These are phyloP conservation scores for Trapa incisa DNA, from an alignment of 345 rosid genomes.

Conservation along the genomic window DNA sequence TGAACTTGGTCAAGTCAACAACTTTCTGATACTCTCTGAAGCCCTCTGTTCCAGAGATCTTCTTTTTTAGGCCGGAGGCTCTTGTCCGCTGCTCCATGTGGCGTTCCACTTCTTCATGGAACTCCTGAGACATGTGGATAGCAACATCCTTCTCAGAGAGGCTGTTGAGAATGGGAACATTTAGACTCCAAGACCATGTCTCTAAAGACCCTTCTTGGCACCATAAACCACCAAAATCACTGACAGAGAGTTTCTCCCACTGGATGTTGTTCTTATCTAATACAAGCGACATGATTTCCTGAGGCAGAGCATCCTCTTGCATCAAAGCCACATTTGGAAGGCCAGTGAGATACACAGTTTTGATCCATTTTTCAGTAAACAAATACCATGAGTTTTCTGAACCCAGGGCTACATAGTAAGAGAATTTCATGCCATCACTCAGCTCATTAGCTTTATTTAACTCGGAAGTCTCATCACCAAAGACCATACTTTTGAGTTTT, in stretches of 20 bases:
- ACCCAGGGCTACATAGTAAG: conserved; percentile 74
- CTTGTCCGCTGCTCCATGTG: conserved; percentile 61
- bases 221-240: conserved; percentile 77
- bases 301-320: conserved; percentile 65
- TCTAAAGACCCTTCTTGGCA: conserved; percentile 75
- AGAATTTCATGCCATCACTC: conserved; percentile 26
- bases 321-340: conserved; percentile 63
- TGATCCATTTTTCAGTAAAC: conserved; percentile 81
- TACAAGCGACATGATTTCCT: conserved; percentile 48
- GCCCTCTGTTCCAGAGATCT: conserved; percentile 68
- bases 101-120: conserved; percentile 39
- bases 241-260: conserved; percentile 70
- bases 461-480: conserved; percentile 28
- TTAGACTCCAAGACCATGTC: conserved; percentile 96
- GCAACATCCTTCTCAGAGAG: conserved; percentile 62
- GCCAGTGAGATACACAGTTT: conserved; percentile 59
- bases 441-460: conserved; percentile 18
- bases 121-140: conserved; percentile 44
- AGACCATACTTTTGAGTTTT: conserved; percentile 30
- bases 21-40: conserved; percentile 75
- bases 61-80: conserved; percentile 77
- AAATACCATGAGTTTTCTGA: conserved; percentile 93
- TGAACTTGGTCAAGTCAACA: conserved; percentile 46
- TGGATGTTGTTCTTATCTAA: conserved; percentile 50
- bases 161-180: conserved; percentile 82